A percentile compares a stretch with the other conserved stretches of the same genome.
Evolutionary conservation across 495 filamentous ascomycete species (phyloP).

Genomic region (Penicillium canariense): DNA sequence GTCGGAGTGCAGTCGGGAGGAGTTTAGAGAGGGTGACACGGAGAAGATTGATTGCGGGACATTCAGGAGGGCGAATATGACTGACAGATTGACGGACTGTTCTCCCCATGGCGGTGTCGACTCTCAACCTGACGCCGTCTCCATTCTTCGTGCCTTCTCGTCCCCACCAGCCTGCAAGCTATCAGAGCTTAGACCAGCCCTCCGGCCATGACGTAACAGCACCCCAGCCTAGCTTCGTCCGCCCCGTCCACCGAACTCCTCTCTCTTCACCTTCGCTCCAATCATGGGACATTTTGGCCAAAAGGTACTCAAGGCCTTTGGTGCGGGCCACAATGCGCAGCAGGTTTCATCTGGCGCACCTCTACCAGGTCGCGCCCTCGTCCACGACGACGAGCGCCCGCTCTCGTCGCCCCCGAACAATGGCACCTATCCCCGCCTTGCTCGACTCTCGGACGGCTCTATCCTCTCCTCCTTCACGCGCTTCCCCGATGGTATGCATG

Average conservation of each 20-base stretch:
- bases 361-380: constrained; percentile 20
- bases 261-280: neutral
- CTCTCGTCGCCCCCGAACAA: constrained; percentile 41
- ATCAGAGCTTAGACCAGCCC: no score
- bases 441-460: constrained; percentile 37
- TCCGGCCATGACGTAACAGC: neutral
- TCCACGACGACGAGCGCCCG: constrained; percentile 40
- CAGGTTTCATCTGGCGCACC: neutral
- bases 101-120: no score
- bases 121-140: no score
- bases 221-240: neutral
- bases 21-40: no score
- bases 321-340: constrained; percentile 19
- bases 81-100: no score
- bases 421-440: constrained; percentile 42
- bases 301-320: constrained; percentile 38
- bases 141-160: neutral
- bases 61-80: no score
- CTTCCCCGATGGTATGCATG: constrained; percentile 27
- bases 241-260: neutral
- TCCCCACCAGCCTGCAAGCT: no score
- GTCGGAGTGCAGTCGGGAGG: no score
- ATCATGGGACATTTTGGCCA: neutral
- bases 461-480: constrained; percentile 44
- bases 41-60: no score